A percentile compares a stretch with the other conserved stretches of the same genome.
Evolutionary conservation across 2,329 filamentous ascomycete genomes (phyloP).

Genomic region (Trichoderma pleuroti): DNA sequence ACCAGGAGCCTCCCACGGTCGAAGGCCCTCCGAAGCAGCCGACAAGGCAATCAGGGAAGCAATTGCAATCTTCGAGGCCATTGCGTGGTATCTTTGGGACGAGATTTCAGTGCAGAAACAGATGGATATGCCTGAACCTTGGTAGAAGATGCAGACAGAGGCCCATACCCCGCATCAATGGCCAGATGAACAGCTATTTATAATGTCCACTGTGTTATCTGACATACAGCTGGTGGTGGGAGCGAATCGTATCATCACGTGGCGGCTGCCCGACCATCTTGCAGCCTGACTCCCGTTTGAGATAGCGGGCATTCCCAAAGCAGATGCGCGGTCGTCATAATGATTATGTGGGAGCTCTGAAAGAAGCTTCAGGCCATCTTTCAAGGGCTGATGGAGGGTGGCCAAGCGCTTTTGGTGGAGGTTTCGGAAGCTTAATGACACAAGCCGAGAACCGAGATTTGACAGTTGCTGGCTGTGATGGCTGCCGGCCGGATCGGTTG

Average conservation of each 20-base stretch:
- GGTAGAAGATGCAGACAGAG: background rate
- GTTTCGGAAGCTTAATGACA: background rate
- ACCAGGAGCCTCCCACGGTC: slow-evolving; percentile 19
- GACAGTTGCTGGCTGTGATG: background rate
- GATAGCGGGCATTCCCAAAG: background rate
- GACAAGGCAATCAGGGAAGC: background rate
- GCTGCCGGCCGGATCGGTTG: background rate
- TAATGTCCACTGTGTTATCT: background rate
- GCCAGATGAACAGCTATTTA: background rate
- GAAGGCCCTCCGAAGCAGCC: background rate
- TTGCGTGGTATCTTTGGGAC: background rate
- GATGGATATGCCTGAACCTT: background rate
- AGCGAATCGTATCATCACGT: background rate
- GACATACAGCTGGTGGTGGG: background rate
- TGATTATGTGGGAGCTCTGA: background rate
- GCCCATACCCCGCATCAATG: background rate
- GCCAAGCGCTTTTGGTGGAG: background rate
- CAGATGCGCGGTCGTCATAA: background rate
- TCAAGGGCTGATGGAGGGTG: background rate
- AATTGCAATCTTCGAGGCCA: background rate
- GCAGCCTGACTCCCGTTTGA: background rate
- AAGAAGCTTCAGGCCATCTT: background rate
- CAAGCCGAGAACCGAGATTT: background rate
- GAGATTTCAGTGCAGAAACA: background rate
- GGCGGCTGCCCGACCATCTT: background rate